Percentiles rank a stretch among this genome's conserved stretches.
Conservation (phyloP, 2,329 filamentous ascomycete species). For the Ceratocystis ficicola region DNA sequence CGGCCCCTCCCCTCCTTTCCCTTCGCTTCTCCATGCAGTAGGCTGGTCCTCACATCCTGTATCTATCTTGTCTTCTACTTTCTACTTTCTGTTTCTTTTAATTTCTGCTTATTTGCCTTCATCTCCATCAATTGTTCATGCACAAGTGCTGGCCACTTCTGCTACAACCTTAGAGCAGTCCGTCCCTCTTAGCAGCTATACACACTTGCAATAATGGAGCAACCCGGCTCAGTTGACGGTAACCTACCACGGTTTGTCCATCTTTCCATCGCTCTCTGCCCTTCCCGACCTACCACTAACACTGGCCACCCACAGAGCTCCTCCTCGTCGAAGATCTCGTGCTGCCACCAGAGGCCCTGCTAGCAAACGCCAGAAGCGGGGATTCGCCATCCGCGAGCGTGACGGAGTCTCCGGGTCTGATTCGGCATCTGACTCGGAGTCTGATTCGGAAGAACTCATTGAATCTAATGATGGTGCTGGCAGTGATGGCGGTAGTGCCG, state of each 20-base stretch:
- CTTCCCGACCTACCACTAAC: not conserved
- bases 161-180: not conserved
- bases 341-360: not conserved
- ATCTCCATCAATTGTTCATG: not conserved
- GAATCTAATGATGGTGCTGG: not conserved
- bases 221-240: constrained; percentile 13
- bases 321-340: constrained; percentile 3
- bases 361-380: not conserved
- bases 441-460: constrained; percentile 5
- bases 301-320: constrained; percentile 9
- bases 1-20: not conserved
- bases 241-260: constrained; percentile 12
- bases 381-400: not conserved
- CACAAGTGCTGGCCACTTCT: constrained; percentile 20
- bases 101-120: not conserved
- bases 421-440: constrained; percentile 16
- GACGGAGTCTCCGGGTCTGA: constrained; percentile 1
- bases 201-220: not conserved
- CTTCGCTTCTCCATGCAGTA: not conserved
- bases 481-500: not conserved
- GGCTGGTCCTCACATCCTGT: constrained; percentile 5
- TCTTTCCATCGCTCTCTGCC: not conserved
- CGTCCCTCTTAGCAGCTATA: not conserved
- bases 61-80: not conserved
- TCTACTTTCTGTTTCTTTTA: not conserved